phyloP scores from a whole-genome alignment of 345 rosid species.

The Murraya koenigii region DNA sequence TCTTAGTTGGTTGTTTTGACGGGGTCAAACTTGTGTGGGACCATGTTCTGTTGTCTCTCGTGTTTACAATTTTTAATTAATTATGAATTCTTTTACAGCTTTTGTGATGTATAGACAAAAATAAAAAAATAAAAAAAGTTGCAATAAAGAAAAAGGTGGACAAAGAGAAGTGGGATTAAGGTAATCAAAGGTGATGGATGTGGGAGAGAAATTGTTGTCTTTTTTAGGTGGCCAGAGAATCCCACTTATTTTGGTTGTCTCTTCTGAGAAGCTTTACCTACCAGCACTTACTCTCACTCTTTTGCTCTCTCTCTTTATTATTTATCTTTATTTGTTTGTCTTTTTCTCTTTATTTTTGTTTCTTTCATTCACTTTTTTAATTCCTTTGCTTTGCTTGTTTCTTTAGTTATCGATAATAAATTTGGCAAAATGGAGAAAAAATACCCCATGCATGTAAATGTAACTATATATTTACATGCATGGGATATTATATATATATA shows the following conservation, averaged over 20 bases:
- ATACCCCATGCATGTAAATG: not conserved
- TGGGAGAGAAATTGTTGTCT: not conserved
- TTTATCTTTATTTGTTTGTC: not conserved
- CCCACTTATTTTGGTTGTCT: constrained; percentile 43
- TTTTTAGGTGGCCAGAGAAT: constrained; percentile 17
- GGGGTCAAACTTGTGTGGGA: not conserved
- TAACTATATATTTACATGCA: too few relatives aligned
- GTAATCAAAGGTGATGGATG: not conserved
- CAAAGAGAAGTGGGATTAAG: constrained; percentile 11
- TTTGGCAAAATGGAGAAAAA: not conserved
- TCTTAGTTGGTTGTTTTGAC: not conserved
- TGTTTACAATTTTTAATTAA: not conserved
- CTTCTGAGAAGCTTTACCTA: not conserved
- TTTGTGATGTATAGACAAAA: constrained; percentile 13
- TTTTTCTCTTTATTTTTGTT: not conserved
- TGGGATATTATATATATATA: too few relatives aligned
- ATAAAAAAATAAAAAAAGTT: not conserved
- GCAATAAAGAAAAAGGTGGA: not conserved
- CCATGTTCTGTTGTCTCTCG: constrained; percentile 4
- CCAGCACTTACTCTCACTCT: not conserved
- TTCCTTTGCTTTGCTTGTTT: not conserved
- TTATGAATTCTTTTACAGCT: not conserved
- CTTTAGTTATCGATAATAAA: not conserved
- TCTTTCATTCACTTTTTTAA: constrained; percentile 7
- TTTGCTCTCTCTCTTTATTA: not conserved